phyloP scores from a whole-genome alignment of 306 rosid species.

The Inga laurina region DNA sequence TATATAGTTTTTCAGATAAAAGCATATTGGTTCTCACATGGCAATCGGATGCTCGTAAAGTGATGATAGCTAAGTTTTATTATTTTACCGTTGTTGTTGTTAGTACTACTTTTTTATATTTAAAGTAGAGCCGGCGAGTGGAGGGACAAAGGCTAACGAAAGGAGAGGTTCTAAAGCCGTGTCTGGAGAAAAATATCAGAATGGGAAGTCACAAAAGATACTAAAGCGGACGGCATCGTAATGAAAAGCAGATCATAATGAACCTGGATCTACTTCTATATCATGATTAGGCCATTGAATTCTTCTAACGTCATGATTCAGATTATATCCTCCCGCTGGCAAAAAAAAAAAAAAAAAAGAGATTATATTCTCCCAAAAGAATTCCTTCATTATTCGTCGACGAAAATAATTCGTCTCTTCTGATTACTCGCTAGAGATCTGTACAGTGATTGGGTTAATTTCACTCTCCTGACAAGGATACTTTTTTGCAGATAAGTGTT shows the following conservation, averaged over 20 bases:
- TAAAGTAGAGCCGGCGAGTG: background rate
- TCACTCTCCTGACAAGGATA: background rate
- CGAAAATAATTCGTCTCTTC: background rate
- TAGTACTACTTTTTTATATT: background rate
- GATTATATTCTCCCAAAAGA: conserved; percentile 20
- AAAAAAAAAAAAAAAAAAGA: too few relatives aligned
- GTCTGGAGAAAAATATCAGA: background rate
- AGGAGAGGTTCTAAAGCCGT: background rate
- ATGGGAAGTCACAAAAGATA: background rate
- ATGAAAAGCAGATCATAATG: background rate
- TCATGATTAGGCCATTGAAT: conserved; percentile 29
- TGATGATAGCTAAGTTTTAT: background rate
- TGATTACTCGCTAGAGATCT: background rate
- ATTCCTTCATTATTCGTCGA: background rate
- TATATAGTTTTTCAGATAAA: too few relatives aligned
- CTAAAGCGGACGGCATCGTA: background rate
- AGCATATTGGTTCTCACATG: background rate
- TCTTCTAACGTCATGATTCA: conserved; percentile 30
- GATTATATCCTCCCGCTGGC: conserved; percentile 13
- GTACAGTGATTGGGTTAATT: background rate
- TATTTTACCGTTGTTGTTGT: background rate
- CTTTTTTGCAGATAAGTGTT: background rate
- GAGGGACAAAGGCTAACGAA: background rate
- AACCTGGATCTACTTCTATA: background rate
- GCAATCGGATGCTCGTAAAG: background rate